Evolutionary conservation across 1,284 basidiomycete species (phyloP).

Genomic region (Ceratobasidium sp.): DNA sequence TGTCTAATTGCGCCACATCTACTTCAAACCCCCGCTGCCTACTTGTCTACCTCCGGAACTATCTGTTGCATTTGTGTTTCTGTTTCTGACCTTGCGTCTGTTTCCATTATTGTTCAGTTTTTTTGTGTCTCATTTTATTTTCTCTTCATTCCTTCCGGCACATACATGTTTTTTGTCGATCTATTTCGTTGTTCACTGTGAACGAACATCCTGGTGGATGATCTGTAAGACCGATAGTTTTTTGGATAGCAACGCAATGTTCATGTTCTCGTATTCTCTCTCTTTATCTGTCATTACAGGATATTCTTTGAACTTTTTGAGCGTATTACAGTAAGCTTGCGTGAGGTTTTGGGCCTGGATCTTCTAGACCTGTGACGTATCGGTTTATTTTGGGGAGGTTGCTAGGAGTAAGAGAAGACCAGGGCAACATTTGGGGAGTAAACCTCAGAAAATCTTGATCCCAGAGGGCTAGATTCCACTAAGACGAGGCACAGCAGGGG

Average conservation of each 20-base stretch:
- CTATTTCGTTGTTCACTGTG: constrained; percentile 32
- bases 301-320: too few species aligned
- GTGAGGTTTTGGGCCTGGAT: too few species aligned
- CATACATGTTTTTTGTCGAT: constrained; percentile 29
- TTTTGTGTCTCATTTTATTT: neutral
- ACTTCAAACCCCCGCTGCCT: neutral
- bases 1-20: constrained; percentile 17
- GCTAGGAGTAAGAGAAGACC: too few species aligned
- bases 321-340: too few species aligned
- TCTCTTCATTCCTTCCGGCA: constrained; percentile 38
- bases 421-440: too few species aligned
- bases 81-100: neutral
- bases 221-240: constrained; percentile 42
- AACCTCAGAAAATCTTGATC: too few species aligned
- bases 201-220: constrained; percentile 35
- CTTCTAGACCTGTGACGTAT: too few species aligned
- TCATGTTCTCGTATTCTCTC: constrained; percentile 2
- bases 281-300: too few species aligned
- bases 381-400: too few species aligned
- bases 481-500: too few species aligned
- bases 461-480: too few species aligned
- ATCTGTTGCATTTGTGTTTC: constrained; percentile 26
- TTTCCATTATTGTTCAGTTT: constrained; percentile 3
- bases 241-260: constrained; percentile 37
- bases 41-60: constrained; percentile 12